Evolutionary conservation across 345 rosid species (phyloP).

Genomic region (Eucalyptus paniculata): DNA sequence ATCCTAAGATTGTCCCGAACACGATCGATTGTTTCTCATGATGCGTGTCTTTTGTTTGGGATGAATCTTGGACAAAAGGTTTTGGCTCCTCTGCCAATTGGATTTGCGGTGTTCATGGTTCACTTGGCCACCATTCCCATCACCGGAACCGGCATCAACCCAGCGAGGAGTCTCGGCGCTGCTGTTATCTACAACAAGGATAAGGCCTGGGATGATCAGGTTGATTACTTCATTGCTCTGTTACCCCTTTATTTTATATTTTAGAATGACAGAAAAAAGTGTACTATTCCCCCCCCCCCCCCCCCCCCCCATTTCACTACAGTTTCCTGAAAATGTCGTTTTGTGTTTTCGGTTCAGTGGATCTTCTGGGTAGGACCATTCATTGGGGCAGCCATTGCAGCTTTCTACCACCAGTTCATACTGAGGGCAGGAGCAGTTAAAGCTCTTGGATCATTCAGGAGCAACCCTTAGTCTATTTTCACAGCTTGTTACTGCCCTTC

Average conservation of each 20-base stretch:
- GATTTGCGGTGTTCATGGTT: slow-evolving; percentile 14
- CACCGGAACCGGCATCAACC: slow-evolving; percentile 16
- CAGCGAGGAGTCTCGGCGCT: slow-evolving; percentile 6
- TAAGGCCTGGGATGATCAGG: slow-evolving; percentile 9
- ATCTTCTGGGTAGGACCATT: slow-evolving; percentile 18
- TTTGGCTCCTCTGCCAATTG: slow-evolving; percentile 14
- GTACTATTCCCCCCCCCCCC: background rate
- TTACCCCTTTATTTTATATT: background rate
- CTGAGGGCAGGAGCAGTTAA: slow-evolving; percentile 4
- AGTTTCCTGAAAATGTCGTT: background rate
- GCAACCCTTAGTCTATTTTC: slow-evolving; percentile 3
- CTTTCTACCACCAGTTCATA: slow-evolving; percentile 5
- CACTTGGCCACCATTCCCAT: slow-evolving; percentile 17
- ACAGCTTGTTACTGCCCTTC: background rate
- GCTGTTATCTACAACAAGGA: slow-evolving; percentile 7
- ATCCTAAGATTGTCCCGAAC: background rate
- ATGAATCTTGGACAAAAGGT: background rate
- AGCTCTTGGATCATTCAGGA: slow-evolving; percentile 9
- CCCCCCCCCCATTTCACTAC: background rate
- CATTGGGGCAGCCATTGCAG: slow-evolving; percentile 7
- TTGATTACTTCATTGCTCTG: background rate
- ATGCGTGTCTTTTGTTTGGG: background rate
- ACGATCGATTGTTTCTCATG: background rate
- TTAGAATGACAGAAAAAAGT: background rate
- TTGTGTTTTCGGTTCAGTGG: slow-evolving; percentile 1